phyloP scores from a whole-genome alignment of 371 early-diverging fungal genomes.

The Blakeslea trispora region DNA sequence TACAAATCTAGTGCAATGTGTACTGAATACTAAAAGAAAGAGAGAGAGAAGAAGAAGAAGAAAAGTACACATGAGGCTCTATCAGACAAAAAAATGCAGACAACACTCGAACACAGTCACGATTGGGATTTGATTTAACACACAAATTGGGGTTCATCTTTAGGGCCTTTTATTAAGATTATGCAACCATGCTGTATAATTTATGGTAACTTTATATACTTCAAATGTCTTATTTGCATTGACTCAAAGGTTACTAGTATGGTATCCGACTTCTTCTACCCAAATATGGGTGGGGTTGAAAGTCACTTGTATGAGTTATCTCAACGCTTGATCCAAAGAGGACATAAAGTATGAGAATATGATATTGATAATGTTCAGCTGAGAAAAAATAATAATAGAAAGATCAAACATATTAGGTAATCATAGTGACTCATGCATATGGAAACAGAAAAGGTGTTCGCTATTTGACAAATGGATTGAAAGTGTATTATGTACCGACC shows the following conservation, averaged over 20 bases:
- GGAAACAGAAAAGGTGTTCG: slow-evolving; percentile 86
- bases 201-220: slow-evolving; percentile 45
- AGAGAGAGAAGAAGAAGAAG: neutral
- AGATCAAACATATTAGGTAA: slow-evolving; percentile 43
- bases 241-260: slow-evolving; percentile 53
- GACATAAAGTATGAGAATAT: slow-evolving; percentile 79
- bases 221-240: neutral
- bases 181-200: slow-evolving; percentile 50
- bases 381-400: neutral
- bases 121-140: neutral
- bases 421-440: slow-evolving; percentile 92
- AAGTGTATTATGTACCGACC: slow-evolving; percentile 96
- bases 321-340: slow-evolving; percentile 85
- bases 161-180: neutral
- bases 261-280: slow-evolving; percentile 98
- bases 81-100: no score
- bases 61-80: neutral
- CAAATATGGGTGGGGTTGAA: slow-evolving; percentile 98
- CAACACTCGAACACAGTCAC: neutral
- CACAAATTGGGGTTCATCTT: slow-evolving; percentile 7
- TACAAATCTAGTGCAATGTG: neutral
- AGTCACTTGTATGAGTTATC: slow-evolving; percentile 94
- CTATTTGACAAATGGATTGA: slow-evolving; percentile 92
- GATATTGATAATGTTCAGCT: neutral
- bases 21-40: neutral